A percentile compares a stretch with the other conserved stretches of the same genome.
phyloP scores from a whole-genome alignment of 192 early-diverging fungal genomes.

The Haplosporangium gracile region DNA sequence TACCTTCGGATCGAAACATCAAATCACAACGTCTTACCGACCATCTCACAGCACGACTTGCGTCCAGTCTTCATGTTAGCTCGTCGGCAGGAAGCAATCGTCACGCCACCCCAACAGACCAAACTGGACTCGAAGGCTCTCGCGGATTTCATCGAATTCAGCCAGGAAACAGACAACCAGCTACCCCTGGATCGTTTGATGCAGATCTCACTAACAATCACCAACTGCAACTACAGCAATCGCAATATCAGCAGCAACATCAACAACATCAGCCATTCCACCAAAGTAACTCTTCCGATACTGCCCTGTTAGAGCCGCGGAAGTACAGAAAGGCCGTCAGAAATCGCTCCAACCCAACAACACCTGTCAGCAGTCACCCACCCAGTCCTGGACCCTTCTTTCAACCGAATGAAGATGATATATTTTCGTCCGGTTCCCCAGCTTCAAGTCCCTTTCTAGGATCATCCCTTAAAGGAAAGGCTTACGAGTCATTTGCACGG shows the following conservation, averaged over 20 bases:
- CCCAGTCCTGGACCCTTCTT: conserved; percentile 28
- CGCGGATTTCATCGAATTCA: conserved; percentile 41
- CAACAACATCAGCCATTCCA: not conserved
- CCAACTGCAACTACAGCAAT: not conserved
- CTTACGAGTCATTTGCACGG: conserved; percentile 21
- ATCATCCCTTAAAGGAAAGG: not conserved
- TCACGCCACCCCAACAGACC: not conserved
- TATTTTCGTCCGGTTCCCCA: conserved; percentile 4
- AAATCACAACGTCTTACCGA: conserved; percentile 52
- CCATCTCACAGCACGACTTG: conserved; percentile 41
- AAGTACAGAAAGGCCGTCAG: conserved; percentile 41
- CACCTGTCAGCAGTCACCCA: conserved; percentile 43
- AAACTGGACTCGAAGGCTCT: conserved; percentile 28
- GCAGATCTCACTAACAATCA: not conserved
- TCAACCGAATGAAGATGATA: conserved; percentile 2
- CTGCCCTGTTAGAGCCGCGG: conserved; percentile 14
- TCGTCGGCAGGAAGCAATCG: not conserved
- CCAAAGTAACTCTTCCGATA: not conserved
- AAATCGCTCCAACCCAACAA: conserved; percentile 49
- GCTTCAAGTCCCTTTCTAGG: not conserved
- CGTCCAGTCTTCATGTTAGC: conserved; percentile 47
- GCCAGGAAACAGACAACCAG: not conserved
- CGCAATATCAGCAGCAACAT: not conserved
- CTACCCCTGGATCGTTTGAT: not conserved
- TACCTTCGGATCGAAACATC: conserved; percentile 28